phyloP scores from a whole-genome alignment of 163 green algal species.

The Volvox carteri region DNA sequence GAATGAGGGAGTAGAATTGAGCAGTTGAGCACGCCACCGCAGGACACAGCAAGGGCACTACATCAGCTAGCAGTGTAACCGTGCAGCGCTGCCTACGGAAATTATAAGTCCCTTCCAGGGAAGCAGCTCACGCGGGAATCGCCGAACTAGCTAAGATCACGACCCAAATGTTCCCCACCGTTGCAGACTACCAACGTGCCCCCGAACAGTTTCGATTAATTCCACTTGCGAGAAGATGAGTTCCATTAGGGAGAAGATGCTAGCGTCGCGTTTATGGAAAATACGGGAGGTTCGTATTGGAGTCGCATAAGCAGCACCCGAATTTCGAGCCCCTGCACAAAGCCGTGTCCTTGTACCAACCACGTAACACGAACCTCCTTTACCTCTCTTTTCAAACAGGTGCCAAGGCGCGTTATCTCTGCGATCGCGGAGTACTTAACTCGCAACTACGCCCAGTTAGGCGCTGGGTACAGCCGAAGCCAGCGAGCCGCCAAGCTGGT shows the following conservation, averaged over 20 bases:
- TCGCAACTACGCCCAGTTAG: constrained; percentile 16
- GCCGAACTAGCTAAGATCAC: no score
- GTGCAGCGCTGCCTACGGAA: no score
- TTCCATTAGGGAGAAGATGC: not conserved
- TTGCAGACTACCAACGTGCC: not conserved
- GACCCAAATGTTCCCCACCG: not conserved
- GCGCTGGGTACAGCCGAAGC: constrained; percentile 35
- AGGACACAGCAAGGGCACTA: no score
- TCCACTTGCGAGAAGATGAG: no score
- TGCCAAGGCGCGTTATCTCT: constrained; percentile 19
- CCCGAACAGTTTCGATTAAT: not conserved
- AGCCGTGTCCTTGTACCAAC: not conserved
- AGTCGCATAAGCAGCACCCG: not conserved
- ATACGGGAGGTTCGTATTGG: constrained; percentile 29
- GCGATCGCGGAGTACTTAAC: not conserved
- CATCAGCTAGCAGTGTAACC: no score
- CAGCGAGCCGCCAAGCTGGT: not conserved
- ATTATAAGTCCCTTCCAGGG: no score
- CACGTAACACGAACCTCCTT: not conserved
- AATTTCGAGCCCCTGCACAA: not conserved
- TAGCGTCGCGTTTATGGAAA: constrained; percentile 41
- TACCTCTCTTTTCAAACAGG: not conserved
- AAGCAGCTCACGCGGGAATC: no score
- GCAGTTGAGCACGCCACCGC: no score
- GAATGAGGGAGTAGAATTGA: no score